Conservation (phyloP, 495 filamentous ascomycete species). For the Xylaria castorea region DNA sequence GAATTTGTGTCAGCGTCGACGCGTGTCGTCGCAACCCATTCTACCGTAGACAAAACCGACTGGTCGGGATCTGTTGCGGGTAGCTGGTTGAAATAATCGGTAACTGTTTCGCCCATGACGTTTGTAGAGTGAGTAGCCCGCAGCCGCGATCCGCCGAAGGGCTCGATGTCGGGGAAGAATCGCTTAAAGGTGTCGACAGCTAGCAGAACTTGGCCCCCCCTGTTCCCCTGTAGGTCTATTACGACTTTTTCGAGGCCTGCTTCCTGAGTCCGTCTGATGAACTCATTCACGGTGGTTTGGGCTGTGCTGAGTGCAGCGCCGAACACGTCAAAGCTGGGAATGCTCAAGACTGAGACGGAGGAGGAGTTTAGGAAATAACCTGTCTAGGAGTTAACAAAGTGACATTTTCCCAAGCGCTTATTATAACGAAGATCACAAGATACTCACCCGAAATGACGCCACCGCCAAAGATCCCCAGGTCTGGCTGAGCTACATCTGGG, state of each 20-base stretch:
- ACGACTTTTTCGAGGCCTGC: constrained; percentile 53
- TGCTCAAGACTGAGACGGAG: constrained; percentile 2
- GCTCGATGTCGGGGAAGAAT: constrained; percentile 57
- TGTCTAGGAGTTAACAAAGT: background rate
- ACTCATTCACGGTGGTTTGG: constrained; percentile 35
- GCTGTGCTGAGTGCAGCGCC: background rate
- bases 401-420: background rate
- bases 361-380: constrained; percentile 11
- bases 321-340: background rate
- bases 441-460: constrained; percentile 41
- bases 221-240: constrained; percentile 60
- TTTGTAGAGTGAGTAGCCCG: constrained; percentile 51
- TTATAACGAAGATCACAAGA: too few species aligned
- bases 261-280: constrained; percentile 46
- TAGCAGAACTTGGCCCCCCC: constrained; percentile 49
- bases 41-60: constrained; percentile 37
- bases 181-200: constrained; percentile 58
- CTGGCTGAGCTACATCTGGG: constrained; percentile 43
- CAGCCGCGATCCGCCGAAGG: constrained; percentile 53
- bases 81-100: constrained; percentile 42
- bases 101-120: constrained; percentile 51
- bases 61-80: constrained; percentile 30
- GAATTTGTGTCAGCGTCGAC: constrained; percentile 52
- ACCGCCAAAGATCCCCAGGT: constrained; percentile 41
- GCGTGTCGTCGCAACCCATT: constrained; percentile 51